Evolutionary conservation across 305 asterid species (phyloP).

Genomic region (Coffea humblotiana): DNA sequence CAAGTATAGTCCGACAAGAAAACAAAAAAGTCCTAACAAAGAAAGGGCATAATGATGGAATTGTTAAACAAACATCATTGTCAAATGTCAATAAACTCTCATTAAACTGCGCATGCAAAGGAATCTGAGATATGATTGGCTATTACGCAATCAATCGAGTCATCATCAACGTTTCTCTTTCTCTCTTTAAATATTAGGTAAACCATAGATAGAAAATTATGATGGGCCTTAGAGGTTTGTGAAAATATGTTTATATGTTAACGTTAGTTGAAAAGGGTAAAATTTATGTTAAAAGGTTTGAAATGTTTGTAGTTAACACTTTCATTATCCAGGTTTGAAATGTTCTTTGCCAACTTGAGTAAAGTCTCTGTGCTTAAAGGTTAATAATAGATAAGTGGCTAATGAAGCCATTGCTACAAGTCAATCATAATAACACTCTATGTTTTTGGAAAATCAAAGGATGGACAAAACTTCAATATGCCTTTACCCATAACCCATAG

Average conservation of each 20-base stretch:
- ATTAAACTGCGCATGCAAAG: neutral
- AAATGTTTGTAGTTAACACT: too few relatives aligned
- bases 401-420: too few relatives aligned
- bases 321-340: too few relatives aligned
- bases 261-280: neutral
- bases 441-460: too few relatives aligned
- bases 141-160: neutral
- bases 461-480: too few relatives aligned
- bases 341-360: too few relatives aligned
- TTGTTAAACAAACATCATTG: neutral
- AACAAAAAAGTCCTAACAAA: neutral
- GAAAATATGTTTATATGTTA: neutral
- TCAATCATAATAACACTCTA: too few relatives aligned
- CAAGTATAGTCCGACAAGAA: neutral
- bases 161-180: neutral
- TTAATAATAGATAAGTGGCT: too few relatives aligned
- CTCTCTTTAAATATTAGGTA: neutral
- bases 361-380: too few relatives aligned
- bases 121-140: neutral
- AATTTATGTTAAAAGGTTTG: too few relatives aligned
- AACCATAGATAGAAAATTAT: neutral
- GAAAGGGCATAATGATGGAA: neutral
- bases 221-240: neutral
- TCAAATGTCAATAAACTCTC: neutral
- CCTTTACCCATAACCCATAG: too few relatives aligned